Evolutionary conservation across 1,284 basidiomycete genomes (phyloP).

Genomic region (Coniferiporia sulphurascens): DNA sequence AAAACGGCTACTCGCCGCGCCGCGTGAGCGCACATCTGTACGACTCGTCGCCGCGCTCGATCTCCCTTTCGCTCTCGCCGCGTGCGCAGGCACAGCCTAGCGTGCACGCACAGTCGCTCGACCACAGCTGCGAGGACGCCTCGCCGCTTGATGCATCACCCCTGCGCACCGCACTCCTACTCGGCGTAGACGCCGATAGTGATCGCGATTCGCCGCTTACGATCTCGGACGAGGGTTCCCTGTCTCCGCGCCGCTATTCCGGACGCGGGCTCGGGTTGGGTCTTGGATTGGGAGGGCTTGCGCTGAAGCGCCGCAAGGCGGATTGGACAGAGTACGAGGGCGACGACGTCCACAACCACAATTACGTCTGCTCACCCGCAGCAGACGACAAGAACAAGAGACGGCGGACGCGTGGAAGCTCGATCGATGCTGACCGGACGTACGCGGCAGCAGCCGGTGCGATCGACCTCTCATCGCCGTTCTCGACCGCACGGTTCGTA

Average conservation of each 20-base stretch:
- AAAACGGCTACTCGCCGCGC: too few relatives aligned
- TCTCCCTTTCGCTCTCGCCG: not conserved
- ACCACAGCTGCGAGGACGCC: not conserved
- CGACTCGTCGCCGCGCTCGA: not conserved
- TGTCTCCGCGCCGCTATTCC: not conserved
- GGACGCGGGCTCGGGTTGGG: not conserved
- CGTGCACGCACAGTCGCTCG: not conserved
- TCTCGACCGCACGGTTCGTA: not conserved
- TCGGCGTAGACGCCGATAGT: not conserved
- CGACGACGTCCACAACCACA: not conserved
- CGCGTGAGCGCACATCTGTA: too few relatives aligned
- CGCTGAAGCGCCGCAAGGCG: slow-evolving; percentile 2
- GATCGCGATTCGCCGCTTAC: not conserved
- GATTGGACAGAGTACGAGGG: slow-evolving; percentile 12
- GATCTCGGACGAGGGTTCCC: not conserved
- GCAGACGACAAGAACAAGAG: not conserved
- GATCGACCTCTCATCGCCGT: not conserved
- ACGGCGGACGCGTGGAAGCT: not conserved
- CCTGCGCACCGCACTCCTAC: not conserved
- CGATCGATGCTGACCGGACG: too few relatives aligned
- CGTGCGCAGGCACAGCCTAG: not conserved
- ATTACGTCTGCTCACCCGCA: not conserved
- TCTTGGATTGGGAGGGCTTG: not conserved
- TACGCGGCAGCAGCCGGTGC: too few relatives aligned
- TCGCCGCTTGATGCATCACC: not conserved